Evolutionary conservation across 1,139 yeast genomes (phyloP).

Genomic region (Hyphopichia wangnamkhiaoensis): DNA sequence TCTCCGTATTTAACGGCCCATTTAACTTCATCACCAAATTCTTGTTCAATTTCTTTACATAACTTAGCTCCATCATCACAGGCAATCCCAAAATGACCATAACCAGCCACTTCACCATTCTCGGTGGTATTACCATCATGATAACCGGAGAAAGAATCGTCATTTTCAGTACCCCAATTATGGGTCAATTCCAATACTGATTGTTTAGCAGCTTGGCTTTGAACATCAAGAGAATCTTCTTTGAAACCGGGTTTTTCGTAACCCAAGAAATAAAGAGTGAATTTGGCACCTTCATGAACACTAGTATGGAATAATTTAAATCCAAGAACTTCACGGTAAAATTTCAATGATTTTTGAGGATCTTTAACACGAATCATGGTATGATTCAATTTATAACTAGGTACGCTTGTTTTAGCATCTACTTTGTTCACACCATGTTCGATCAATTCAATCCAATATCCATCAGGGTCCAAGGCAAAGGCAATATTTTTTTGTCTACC

Average conservation of each 20-base stretch:
- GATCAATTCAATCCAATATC: conserved; percentile 93
- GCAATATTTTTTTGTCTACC: conserved; percentile 95
- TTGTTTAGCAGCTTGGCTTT: conserved; percentile 47
- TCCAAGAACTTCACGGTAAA: conserved; percentile 78
- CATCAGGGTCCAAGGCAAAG: conserved; percentile 92
- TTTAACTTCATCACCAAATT: conserved; percentile 31
- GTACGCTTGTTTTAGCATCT: conserved; percentile 37
- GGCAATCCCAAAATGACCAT: conserved; percentile 82
- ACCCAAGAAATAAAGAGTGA: conserved; percentile 83
- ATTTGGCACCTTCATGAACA: conserved; percentile 68
- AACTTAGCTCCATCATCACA: conserved; percentile 62
- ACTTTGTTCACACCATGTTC: conserved; percentile 53
- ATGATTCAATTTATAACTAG: conserved; percentile 74
- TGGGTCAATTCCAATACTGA: conserved; percentile 86
- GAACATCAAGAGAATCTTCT: conserved; percentile 33
- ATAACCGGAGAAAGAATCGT: conserved; percentile 66
- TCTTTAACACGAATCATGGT: conserved; percentile 93
- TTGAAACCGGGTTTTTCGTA: conserved; percentile 47
- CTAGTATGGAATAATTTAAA: conserved; percentile 64
- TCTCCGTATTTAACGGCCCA: conserved; percentile 56
- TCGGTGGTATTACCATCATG: conserved; percentile 74
- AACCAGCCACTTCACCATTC: conserved; percentile 70
- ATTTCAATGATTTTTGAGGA: conserved; percentile 69
- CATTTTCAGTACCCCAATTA: conserved; percentile 92
- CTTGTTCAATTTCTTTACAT: conserved; percentile 50